phyloP scores from a whole-genome alignment of 331 rosid genomes.

The Telfairia occidentalis region DNA sequence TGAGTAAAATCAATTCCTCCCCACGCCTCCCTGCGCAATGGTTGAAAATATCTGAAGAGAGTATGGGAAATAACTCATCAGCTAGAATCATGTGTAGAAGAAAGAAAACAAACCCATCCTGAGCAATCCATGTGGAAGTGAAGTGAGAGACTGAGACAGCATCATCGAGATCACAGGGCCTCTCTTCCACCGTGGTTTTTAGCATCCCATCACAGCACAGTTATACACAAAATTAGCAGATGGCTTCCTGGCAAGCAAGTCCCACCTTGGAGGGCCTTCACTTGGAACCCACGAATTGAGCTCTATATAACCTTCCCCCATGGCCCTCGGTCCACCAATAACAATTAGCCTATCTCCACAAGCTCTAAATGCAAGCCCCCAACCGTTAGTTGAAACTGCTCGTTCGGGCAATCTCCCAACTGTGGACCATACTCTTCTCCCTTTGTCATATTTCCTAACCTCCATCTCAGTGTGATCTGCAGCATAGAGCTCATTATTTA shows the following conservation, averaged over 20 bases:
- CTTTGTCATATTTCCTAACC: conserved; percentile 65
- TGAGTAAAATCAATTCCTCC: conserved; percentile 12
- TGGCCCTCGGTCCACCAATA: conserved; percentile 70
- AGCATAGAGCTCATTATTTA: conserved; percentile 62
- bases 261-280: conserved; percentile 86
- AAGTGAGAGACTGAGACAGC: background rate
- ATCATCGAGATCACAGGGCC: background rate
- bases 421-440: conserved; percentile 35
- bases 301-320: conserved; percentile 66
- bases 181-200: conserved; percentile 17
- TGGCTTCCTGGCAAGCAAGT: conserved; percentile 58
- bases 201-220: conserved; percentile 99
- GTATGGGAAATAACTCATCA: conserved; percentile 14
- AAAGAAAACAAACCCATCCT: conserved; percentile 14
- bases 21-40: conserved; percentile 16
- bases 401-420: conserved; percentile 82
- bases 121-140: background rate
- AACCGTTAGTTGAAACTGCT: conserved; percentile 73
- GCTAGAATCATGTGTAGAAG: conserved; percentile 12
- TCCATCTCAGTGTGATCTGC: conserved; percentile 86
- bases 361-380: conserved; percentile 96
- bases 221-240: conserved; percentile 82
- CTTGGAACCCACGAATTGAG: conserved; percentile 91
- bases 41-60: conserved; percentile 13
- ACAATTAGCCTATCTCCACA: conserved; percentile 82